A percentile compares a stretch with the other conserved stretches of the same genome.
These are phyloP conservation scores for Cercophora samala DNA, from an alignment of 495 filamentous ascomycete genomes.

Conservation along the genomic window DNA sequence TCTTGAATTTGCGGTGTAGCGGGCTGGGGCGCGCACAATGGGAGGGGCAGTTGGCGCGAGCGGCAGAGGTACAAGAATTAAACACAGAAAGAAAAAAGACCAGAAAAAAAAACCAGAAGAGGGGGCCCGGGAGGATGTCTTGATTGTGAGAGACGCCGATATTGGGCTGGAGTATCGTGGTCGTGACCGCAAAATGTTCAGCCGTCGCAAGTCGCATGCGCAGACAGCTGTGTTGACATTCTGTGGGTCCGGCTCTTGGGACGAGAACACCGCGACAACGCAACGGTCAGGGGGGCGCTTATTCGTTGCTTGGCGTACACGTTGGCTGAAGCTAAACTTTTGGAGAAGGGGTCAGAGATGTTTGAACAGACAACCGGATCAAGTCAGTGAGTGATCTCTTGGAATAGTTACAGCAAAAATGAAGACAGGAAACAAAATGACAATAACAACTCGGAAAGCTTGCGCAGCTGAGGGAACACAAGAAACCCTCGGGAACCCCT, in stretches of 20 bases:
- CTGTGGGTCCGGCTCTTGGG: neutral
- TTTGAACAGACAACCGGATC: neutral
- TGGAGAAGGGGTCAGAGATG: neutral
- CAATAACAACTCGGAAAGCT: neutral
- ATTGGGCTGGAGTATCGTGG: too few relatives aligned
- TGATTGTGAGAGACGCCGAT: too few relatives aligned
- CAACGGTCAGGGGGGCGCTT: neutral
- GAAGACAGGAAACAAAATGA: neutral
- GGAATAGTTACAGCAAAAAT: neutral
- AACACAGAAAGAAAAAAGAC: too few relatives aligned
- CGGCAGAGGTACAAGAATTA: too few relatives aligned
- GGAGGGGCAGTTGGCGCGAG: too few relatives aligned
- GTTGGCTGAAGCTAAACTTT: neutral
- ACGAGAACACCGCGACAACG: neutral
- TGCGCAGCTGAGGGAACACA: neutral
- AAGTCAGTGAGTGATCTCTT: neutral
- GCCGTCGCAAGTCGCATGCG: neutral
- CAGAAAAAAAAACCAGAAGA: too few relatives aligned
- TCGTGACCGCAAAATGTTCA: neutral
- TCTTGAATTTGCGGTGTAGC: constrained; percentile 1
- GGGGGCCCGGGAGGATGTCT: too few relatives aligned
- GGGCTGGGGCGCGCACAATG: neutral
- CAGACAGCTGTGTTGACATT: neutral
- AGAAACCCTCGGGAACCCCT: neutral
- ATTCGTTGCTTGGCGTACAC: neutral